Base-by-base conservation (phyloP, 116 monocot species). In the Trichopus zeylanicus region DNA sequence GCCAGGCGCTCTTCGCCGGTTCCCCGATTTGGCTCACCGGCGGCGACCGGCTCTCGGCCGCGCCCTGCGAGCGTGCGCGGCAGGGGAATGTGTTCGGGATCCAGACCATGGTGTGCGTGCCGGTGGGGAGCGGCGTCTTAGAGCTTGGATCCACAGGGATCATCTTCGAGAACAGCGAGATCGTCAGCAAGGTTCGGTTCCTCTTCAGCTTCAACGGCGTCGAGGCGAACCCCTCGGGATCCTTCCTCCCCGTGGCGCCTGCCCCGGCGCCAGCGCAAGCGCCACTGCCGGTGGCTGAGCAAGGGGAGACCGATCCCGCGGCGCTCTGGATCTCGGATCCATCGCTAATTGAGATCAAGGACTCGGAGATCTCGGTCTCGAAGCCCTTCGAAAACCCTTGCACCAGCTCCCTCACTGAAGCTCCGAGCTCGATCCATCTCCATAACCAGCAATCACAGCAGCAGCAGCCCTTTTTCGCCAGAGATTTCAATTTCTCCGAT, bases 111-210 rank as follows among this genome's bases (percentile, higher is more conserved):
- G 81, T 80, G 11, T 87, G 75, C 51, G 75, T 81, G 27, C 84
- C 84, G 0, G 63, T 87, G 12, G 68, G 58, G 25, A 65, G 31
- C 47, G 87, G 81, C n/a, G 84, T 92, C 9, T 61, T 92, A 18
- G 92, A 92, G 73, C 73, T 92, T 30, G 92, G 87, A 28, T 87
- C 92, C 13, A 78, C 78, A n/a, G 75, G 70, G 39, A 6, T 78
- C 4, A 70, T 92, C 53, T 65, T 56, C 55, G 70, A 73, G 46
- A 83, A 60, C 67, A 10, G 51, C 9, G 80, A 75, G 21, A 69
- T 82, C 51, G 58, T 77, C 56, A 62, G 19, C 37, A 78, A 72
- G 67, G 64, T 91, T 27, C 57, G 61, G 35, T 29, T 28, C 6
- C 60, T 86, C 24, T 91, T 91, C 69, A 58, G 46, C 52, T 71